Percentiles rank a stretch among this genome's conserved stretches.
Conservation (phyloP, 352 stramenopile genomes). For the Pythium plurisporium region DNA sequence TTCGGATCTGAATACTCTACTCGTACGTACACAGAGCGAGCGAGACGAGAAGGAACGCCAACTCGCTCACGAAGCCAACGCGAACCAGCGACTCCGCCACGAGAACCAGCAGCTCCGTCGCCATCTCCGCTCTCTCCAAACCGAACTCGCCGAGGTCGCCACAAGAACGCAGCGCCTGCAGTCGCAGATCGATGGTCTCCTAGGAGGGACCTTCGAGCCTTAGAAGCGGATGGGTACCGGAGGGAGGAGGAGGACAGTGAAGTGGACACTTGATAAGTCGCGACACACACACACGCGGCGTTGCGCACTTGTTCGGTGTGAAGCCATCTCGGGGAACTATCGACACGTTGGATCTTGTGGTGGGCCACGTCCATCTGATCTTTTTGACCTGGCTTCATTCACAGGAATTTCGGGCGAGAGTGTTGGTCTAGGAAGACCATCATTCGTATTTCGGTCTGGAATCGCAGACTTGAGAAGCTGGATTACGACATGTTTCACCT, state of each 20-base stretch:
- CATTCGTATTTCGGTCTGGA: constrained; percentile 23
- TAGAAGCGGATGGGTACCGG: too few species aligned
- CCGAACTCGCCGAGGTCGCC: not conserved
- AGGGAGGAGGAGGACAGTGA: not conserved
- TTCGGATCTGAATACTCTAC: not conserved
- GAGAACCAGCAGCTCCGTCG: constrained; percentile 9
- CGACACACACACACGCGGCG: not conserved
- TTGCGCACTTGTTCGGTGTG: not conserved
- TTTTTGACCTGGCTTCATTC: not conserved
- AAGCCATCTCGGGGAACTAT: not conserved
- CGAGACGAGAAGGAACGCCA: not conserved
- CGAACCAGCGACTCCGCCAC: not conserved
- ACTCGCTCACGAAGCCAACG: not conserved
- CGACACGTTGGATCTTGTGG: not conserved
- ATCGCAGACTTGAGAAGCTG: too few species aligned
- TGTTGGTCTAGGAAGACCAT: constrained; percentile 19
- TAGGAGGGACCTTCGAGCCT: too few species aligned
- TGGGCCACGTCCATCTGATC: not conserved
- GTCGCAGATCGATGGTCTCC: not conserved
- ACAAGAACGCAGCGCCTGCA: not conserved
- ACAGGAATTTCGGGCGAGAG: not conserved
- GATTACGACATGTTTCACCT: not conserved
- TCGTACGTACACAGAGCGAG: not conserved
- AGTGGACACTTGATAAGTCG: not conserved
- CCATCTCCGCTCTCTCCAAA: constrained; percentile 2